phyloP scores from a whole-genome alignment of 176 grass and related monocot genomes.

The Lolium multiflorum region DNA sequence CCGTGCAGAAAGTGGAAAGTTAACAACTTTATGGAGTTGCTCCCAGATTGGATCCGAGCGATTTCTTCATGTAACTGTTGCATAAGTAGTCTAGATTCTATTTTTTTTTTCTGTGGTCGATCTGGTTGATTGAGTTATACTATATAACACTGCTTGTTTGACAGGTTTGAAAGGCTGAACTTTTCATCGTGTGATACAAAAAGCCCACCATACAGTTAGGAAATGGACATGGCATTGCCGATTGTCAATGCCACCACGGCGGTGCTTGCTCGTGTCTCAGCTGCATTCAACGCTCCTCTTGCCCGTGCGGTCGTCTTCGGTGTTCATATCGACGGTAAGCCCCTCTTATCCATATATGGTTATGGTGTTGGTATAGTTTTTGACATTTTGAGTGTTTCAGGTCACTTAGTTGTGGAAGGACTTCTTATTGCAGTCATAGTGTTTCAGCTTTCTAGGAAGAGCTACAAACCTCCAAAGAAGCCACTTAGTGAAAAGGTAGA shows the following conservation, averaged over 20 bases:
- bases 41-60: conserved; percentile 26
- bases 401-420: conserved; percentile 91
- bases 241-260: conserved; percentile 70
- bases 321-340: conserved; percentile 83
- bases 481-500: conserved; percentile 85
- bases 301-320: conserved; percentile 86
- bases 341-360: conserved; percentile 23
- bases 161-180: conserved; percentile 40
- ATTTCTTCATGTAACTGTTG: conserved; percentile 1
- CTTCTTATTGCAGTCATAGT: conserved; percentile 87
- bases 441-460: conserved; percentile 95
- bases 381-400: conserved; percentile 55
- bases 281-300: conserved; percentile 72
- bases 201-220: not conserved
- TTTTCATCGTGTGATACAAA: conserved; percentile 20
- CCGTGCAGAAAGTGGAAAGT: not conserved
- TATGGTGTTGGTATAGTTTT: conserved; percentile 12
- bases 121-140: conserved; percentile 23
- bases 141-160: conserved; percentile 20
- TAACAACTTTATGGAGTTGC: not conserved
- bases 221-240: conserved; percentile 64
- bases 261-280: conserved; percentile 65
- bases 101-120: not conserved
- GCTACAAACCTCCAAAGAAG: conserved; percentile 94
- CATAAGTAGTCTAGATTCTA: conserved; percentile 1